These are phyloP conservation scores for Scedosporium aurantiacum DNA, from an alignment of 2,329 filamentous ascomycete species.

Conservation along the genomic window DNA sequence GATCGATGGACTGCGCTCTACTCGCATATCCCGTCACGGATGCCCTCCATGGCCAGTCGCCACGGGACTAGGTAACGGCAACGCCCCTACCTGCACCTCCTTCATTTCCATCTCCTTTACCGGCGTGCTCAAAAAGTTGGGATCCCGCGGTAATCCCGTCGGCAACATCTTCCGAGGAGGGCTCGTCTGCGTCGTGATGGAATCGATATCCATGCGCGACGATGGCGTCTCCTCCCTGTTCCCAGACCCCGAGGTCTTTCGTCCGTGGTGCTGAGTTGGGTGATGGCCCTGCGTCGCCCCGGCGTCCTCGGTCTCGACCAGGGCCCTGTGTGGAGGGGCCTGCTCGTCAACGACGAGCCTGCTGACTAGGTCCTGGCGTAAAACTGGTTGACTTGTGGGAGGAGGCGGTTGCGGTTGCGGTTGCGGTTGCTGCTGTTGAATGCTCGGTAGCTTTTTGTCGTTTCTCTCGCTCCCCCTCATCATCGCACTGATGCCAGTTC, in stretches of 20 bases:
- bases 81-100: background rate
- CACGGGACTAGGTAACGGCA: background rate
- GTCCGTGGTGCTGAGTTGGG: background rate
- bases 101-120: background rate
- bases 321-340: background rate
- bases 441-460: background rate
- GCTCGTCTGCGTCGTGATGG: conserved; percentile 32
- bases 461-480: background rate
- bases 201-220: conserved; percentile 5
- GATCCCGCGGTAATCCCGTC: conserved; percentile 15
- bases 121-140: background rate
- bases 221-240: background rate
- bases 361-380: background rate
- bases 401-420: background rate
- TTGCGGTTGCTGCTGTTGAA: background rate
- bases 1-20: too few species aligned
- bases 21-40: background rate
- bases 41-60: background rate
- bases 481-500: background rate
- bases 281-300: background rate
- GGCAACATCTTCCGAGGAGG: conserved; percentile 20
- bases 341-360: background rate
- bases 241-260: background rate
- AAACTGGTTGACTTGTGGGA: background rate
- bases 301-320: background rate